These are phyloP conservation scores for Abortiporus biennis DNA, from an alignment of 1,284 basidiomycete species.

Conservation along the genomic window DNA sequence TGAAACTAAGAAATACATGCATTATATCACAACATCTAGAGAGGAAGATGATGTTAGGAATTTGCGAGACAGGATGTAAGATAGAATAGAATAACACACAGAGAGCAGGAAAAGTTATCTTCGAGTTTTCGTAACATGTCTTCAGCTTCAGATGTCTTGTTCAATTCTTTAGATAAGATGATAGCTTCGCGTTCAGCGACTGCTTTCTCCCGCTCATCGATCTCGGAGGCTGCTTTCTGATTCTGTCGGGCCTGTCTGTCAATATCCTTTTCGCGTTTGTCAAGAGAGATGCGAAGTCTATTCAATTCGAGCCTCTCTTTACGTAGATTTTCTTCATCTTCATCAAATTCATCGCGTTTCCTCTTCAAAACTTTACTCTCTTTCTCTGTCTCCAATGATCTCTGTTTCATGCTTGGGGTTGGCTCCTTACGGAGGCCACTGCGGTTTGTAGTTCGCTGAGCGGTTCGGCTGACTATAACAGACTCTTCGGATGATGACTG, in stretches of 20 bases:
- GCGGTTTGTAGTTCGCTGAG: not conserved
- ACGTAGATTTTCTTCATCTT: not conserved
- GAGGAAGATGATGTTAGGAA: not conserved
- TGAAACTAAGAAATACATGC: slow-evolving; percentile 20
- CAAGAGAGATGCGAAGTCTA: not conserved
- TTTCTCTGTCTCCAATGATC: not conserved
- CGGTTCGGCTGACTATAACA: not conserved
- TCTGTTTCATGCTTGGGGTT: not conserved
- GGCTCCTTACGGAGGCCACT: not conserved
- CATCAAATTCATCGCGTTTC: not conserved
- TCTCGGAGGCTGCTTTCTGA: not conserved
- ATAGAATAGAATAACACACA: slow-evolving; percentile 4
- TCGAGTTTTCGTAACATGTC: slow-evolving; percentile 4
- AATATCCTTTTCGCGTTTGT: not conserved
- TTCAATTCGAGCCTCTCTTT: not conserved
- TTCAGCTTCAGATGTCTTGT: slow-evolving; percentile 1
- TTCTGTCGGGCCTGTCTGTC: too few species aligned
- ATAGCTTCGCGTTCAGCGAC: not conserved
- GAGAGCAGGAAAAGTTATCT: slow-evolving; percentile 6
- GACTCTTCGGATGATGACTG: not conserved
- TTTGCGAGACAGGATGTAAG: not conserved
- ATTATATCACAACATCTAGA: slow-evolving; percentile 35
- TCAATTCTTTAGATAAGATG: not conserved
- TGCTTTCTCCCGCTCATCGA: not conserved
- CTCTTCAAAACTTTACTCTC: not conserved